Conservation (phyloP, 768 basidiomycete genomes). For the Xerocomellus intermedius region DNA sequence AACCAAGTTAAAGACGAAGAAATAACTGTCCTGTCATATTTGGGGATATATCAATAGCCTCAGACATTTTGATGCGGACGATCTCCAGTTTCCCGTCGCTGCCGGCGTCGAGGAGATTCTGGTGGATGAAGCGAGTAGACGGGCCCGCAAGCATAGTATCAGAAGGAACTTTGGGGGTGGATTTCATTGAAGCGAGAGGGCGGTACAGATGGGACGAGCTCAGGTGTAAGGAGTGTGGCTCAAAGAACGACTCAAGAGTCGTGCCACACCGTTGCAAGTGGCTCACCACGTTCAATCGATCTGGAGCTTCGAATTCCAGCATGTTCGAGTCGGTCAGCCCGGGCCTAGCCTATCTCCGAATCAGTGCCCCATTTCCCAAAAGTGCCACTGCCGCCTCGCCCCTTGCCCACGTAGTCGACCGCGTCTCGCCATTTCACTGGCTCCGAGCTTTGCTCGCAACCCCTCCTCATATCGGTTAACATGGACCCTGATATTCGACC, state of each 20-base stretch:
- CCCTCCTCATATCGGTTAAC: no score
- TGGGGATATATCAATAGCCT: no score
- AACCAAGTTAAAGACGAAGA: no score
- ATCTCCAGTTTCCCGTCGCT: conserved; percentile 22
- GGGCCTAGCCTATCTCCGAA: neutral
- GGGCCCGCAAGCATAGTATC: conserved; percentile 15
- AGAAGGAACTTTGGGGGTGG: neutral
- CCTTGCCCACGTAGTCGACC: neutral
- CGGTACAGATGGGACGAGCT: neutral
- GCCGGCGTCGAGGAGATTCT: conserved; percentile 28
- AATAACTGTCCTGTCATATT: no score
- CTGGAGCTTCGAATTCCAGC: neutral
- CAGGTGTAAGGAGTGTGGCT: conserved; percentile 1
- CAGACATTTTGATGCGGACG: conserved; percentile 17
- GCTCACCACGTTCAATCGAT: neutral
- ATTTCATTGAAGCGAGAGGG: conserved; percentile 1
- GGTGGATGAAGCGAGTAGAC: conserved; percentile 20
- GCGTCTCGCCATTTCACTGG: no score
- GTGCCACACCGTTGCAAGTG: neutral
- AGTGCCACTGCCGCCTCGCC: neutral
- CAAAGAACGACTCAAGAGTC: neutral
- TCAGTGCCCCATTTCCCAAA: conserved; percentile 1
- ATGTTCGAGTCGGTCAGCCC: neutral
- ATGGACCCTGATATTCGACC: neutral
- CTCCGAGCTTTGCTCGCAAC: no score